A percentile compares a stretch with the other conserved stretches of the same genome.
phyloP scores from a whole-genome alignment of 345 rosid genomes.

The Melaleuca alternifolia region DNA sequence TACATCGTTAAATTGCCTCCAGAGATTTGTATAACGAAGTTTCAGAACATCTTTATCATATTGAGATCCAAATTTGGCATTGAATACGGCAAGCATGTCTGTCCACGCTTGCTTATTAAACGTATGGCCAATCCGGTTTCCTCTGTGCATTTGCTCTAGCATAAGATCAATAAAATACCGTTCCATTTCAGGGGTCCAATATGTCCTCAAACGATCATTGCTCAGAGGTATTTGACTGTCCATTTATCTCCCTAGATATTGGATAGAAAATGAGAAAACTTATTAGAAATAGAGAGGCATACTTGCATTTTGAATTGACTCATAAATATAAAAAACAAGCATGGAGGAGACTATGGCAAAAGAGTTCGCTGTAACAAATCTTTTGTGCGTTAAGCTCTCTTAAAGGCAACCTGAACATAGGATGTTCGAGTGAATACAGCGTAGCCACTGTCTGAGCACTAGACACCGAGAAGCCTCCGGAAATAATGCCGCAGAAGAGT shows the following conservation, averaged over 20 bases:
- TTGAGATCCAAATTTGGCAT: constrained; percentile 58
- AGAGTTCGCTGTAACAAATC: neutral
- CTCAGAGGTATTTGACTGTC: constrained; percentile 15
- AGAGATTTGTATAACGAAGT: constrained; percentile 55
- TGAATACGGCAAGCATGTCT: constrained; percentile 59
- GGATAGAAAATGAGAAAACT: neutral
- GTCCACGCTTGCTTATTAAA: constrained; percentile 82
- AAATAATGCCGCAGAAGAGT: neutral
- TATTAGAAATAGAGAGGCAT: neutral
- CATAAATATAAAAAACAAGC: neutral
- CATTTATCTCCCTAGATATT: neutral
- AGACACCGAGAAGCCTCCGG: neutral
- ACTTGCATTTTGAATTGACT: neutral
- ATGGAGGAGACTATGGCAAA: neutral
- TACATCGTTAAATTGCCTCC: constrained; percentile 78
- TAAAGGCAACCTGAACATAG: neutral
- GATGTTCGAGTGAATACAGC: neutral
- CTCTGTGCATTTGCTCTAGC: constrained; percentile 74
- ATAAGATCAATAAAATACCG: constrained; percentile 81
- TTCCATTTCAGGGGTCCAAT: constrained; percentile 84
- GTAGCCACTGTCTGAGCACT: neutral
- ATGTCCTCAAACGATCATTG: constrained; percentile 71
- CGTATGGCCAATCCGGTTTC: constrained; percentile 69
- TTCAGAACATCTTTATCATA: constrained; percentile 78
- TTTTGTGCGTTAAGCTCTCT: neutral